Evolutionary conservation across 441 rosid genomes (phyloP).

Genomic region (Populus tomentosa): DNA sequence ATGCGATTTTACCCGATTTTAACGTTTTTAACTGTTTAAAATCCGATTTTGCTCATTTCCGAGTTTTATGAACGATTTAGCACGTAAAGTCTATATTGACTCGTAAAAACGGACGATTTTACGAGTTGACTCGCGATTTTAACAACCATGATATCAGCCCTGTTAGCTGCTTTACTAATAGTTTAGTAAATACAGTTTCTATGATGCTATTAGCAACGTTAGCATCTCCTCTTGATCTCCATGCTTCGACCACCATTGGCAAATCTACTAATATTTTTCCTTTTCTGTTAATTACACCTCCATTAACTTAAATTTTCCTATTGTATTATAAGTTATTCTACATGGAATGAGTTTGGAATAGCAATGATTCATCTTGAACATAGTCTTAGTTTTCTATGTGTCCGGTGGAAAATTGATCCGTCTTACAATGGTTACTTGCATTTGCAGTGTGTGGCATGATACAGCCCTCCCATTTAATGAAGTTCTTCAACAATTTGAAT

Average conservation of each 20-base stretch:
- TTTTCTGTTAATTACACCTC: neutral
- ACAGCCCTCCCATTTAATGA: conserved; percentile 79
- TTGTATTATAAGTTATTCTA: neutral
- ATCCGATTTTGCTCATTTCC: too few relatives aligned
- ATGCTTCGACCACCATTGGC: neutral
- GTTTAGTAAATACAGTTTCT: neutral
- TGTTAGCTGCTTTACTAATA: neutral
- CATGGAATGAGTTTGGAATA: neutral
- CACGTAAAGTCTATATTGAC: too few relatives aligned
- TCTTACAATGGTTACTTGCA: neutral
- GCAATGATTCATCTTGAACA: neutral
- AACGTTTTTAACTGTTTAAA: too few relatives aligned
- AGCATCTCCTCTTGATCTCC: neutral
- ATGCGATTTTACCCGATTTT: too few relatives aligned
- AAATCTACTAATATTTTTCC: neutral
- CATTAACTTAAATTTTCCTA: neutral
- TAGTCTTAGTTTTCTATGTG: neutral
- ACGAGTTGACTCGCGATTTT: too few relatives aligned
- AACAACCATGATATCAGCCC: neutral
- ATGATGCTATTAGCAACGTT: neutral
- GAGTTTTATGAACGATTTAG: too few relatives aligned
- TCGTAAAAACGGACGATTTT: too few relatives aligned
- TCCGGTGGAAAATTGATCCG: neutral
- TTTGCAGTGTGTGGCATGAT: conserved; percentile 93
- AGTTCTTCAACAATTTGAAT: conserved; percentile 76